phyloP scores from a whole-genome alignment of 768 basidiomycete genomes.

The Lyophyllum semitale region DNA sequence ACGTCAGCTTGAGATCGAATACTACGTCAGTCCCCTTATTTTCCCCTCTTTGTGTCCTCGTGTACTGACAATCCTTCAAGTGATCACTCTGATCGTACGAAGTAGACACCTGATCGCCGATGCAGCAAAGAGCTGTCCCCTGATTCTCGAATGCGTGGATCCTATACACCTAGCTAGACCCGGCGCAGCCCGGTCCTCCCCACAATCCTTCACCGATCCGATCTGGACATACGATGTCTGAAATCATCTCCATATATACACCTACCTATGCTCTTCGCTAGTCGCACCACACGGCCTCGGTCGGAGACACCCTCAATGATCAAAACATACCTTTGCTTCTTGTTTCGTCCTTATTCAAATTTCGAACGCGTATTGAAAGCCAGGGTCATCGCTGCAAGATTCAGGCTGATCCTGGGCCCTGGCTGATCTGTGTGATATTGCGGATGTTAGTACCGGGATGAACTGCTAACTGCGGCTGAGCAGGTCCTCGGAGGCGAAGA shows the following conservation, averaged over 20 bases:
- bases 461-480: neutral
- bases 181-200: neutral
- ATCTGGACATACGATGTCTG: neutral
- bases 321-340: neutral
- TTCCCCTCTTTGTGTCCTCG: neutral
- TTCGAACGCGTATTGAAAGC: too few species aligned
- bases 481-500: neutral
- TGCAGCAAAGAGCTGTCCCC: neutral
- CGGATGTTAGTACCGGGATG: too few species aligned
- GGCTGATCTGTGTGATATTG: neutral
- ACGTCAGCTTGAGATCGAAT: conserved; percentile 88
- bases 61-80: conserved; percentile 8
- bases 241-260: neutral
- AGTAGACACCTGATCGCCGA: conserved; percentile 1
- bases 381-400: neutral
- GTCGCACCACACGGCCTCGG: neutral
- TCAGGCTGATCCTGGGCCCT: neutral
- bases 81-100: conserved; percentile 17
- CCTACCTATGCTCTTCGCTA: neutral
- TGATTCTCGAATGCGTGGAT: conserved; percentile 10
- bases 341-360: too few species aligned
- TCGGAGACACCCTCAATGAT: conserved; percentile 1
- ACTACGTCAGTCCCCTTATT: conserved; percentile 65
- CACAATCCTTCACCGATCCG: conserved; percentile 1
- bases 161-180: conserved; percentile 1